Conservation (phyloP, 441 rosid species). For the Adansonia madagascariensis region DNA sequence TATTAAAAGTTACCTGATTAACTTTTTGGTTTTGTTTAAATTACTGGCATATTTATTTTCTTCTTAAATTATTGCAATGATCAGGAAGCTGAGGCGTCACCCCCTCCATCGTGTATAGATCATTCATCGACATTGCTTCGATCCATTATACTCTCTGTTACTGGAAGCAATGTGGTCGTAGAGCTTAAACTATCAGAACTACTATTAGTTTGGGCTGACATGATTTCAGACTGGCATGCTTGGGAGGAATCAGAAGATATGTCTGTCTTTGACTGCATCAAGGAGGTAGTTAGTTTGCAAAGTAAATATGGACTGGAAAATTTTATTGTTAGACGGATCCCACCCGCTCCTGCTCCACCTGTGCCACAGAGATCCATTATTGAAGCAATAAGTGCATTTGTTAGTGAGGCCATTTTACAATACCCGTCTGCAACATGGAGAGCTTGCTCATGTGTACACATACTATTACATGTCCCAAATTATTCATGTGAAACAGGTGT, state of each 20-base stretch:
- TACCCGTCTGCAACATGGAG: constrained; percentile 83
- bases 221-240: constrained; percentile 79
- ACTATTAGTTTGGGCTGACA: constrained; percentile 71
- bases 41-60: background rate
- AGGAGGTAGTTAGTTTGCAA: constrained; percentile 64
- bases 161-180: constrained; percentile 41
- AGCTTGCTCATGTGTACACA: constrained; percentile 76
- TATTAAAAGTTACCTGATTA: constrained; percentile 2
- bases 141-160: constrained; percentile 61
- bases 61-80: constrained; percentile 33
- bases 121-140: constrained; percentile 67
- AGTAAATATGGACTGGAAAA: constrained; percentile 56
- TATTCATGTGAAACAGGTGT: constrained; percentile 59
- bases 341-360: constrained; percentile 79
- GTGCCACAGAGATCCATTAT: constrained; percentile 62
- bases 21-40: background rate
- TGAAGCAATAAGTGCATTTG: constrained; percentile 75
- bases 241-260: constrained; percentile 95
- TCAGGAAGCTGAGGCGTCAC: constrained; percentile 52
- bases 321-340: constrained; percentile 52
- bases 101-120: constrained; percentile 62
- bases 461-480: constrained; percentile 65
- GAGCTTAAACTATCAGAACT: constrained; percentile 66
- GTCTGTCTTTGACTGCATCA: constrained; percentile 78
- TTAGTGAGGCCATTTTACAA: constrained; percentile 68